Percentiles rank a stretch among this genome's conserved stretches.
Evolutionary conservation across 2,329 filamentous ascomycete genomes (phyloP).

Genomic region (Raffaelea arxii): DNA sequence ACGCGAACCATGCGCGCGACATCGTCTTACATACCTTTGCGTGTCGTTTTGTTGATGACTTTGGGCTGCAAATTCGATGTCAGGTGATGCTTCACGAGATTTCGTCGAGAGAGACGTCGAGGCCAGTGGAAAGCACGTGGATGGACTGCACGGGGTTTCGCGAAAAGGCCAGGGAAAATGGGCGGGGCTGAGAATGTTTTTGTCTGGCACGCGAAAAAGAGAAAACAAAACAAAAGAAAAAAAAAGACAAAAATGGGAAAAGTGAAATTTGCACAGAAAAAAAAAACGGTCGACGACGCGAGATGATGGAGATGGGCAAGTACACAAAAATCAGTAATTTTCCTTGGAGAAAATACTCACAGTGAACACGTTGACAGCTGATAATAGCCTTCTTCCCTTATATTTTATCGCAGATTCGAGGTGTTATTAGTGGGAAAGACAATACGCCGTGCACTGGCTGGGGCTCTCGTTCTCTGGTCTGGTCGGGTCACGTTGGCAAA

Average conservation of each 20-base stretch:
- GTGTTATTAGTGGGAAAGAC: no score
- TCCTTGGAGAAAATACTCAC: no score
- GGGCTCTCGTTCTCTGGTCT: not conserved
- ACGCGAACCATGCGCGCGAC: no score
- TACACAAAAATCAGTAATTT: no score
- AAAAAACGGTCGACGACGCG: no score
- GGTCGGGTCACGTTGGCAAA: not conserved
- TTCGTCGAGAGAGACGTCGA: conserved; percentile 1
- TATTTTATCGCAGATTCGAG: no score
- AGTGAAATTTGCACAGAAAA: not conserved
- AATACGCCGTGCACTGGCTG: no score
- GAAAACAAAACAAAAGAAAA: not conserved
- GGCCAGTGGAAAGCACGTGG: conserved; percentile 12
- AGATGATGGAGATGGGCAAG: no score
- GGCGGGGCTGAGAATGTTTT: not conserved
- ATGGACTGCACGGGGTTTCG: conserved; percentile 14
- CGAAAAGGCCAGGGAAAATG: conserved; percentile 9
- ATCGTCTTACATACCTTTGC: conserved; percentile 16
- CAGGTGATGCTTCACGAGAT: conserved; percentile 18
- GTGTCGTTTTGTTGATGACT: conserved; percentile 3
- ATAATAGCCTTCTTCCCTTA: no score
- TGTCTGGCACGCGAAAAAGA: not conserved
- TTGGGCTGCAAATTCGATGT: conserved; percentile 15
- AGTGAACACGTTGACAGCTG: no score
- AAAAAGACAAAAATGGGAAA: not conserved